phyloP scores from a whole-genome alignment of 345 rosid genomes.

The Ceriops tagal region DNA sequence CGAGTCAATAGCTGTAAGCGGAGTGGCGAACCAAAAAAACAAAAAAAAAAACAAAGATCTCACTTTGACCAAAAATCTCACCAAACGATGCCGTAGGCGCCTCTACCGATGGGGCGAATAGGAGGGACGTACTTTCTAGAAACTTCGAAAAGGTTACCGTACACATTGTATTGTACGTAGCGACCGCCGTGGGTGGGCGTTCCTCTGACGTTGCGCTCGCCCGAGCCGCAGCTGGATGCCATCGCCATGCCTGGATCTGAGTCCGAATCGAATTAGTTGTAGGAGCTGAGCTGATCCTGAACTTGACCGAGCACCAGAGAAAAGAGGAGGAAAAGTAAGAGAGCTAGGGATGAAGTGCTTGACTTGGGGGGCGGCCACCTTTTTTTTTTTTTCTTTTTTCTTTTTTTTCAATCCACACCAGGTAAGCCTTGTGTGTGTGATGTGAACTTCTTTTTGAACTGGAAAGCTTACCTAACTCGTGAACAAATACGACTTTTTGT shows the following conservation, averaged over 20 bases:
- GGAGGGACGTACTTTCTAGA: constrained; percentile 93
- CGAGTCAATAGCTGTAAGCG: neutral
- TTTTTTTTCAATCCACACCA: neutral
- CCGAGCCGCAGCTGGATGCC: constrained; percentile 56
- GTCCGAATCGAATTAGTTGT: constrained; percentile 14
- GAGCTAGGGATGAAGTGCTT: neutral
- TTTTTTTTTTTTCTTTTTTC: neutral
- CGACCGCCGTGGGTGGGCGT: constrained; percentile 80
- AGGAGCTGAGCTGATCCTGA: neutral
- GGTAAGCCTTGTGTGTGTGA: no score
- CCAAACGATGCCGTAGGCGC: constrained; percentile 98
- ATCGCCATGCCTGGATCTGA: constrained; percentile 33
- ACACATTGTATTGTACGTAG: constrained; percentile 87
- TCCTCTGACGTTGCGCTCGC: constrained; percentile 54
- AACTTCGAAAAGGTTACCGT: constrained; percentile 95
- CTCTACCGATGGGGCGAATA: constrained; percentile 92
- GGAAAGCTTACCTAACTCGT: no score
- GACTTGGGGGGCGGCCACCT: neutral
- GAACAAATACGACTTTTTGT: no score
- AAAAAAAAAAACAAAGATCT: neutral
- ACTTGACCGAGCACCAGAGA: neutral
- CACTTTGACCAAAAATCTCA: constrained; percentile 22
- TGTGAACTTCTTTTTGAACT: no score
- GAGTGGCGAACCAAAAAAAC: neutral
- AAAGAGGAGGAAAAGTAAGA: neutral